phyloP scores from a whole-genome alignment of 208 protist species.

The Leishmania lainsoni region DNA sequence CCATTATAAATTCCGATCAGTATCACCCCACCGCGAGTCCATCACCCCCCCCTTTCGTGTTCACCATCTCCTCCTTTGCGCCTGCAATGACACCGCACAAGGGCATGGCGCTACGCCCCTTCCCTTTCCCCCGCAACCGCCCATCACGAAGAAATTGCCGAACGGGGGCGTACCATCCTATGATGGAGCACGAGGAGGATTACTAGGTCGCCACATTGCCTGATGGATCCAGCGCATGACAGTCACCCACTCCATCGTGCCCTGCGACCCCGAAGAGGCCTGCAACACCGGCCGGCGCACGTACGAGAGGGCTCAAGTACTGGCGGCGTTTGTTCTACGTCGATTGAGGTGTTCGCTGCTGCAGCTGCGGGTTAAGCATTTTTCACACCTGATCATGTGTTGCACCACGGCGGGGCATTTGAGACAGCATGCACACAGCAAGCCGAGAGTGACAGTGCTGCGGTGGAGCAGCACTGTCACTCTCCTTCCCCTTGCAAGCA shows the following conservation, averaged over 20 bases:
- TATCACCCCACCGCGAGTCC: too few relatives aligned
- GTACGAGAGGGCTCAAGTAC: constrained; percentile 69
- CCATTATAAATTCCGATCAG: too few relatives aligned
- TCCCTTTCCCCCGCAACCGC: too few relatives aligned
- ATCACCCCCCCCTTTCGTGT: too few relatives aligned
- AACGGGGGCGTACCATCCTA: background rate
- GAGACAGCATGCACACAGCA: background rate
- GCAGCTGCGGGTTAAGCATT: constrained; percentile 65
- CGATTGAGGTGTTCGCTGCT: constrained; percentile 41
- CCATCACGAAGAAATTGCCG: too few relatives aligned
- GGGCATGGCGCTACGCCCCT: too few relatives aligned
- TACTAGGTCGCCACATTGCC: constrained; percentile 48
- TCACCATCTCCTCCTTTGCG: too few relatives aligned
- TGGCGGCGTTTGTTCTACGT: constrained; percentile 52
- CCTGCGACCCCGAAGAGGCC: too few relatives aligned
- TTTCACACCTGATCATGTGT: constrained; percentile 39
- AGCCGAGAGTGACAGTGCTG: too few relatives aligned
- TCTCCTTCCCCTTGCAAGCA: too few relatives aligned
- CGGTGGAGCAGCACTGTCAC: too few relatives aligned
- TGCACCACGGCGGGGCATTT: background rate
- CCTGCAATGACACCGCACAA: too few relatives aligned
- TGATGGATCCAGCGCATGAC: constrained; percentile 45
- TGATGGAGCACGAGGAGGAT: constrained; percentile 41
- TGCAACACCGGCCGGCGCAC: constrained; percentile 73
- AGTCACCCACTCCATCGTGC: constrained; percentile 11